A percentile compares a stretch with the other conserved stretches of the same genome.
Conservation (phyloP, 306 rosid species). For the Corylus avellana region DNA sequence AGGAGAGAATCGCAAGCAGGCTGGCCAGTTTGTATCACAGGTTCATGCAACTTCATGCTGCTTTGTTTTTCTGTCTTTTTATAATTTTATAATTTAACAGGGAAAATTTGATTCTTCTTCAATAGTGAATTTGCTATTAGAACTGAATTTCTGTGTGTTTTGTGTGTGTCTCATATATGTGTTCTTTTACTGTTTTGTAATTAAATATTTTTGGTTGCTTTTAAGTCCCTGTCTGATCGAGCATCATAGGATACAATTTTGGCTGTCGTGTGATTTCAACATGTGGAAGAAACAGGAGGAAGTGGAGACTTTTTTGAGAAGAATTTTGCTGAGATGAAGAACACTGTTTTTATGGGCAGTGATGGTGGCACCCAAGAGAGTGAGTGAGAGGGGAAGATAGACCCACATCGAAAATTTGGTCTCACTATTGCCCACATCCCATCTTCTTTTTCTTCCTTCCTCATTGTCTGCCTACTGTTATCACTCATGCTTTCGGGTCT, state of each 20-base stretch:
- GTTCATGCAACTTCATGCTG: slow-evolving; percentile 21
- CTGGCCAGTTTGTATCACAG: slow-evolving; percentile 52
- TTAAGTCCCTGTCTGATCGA: slow-evolving; percentile 16
- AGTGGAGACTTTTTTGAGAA: slow-evolving; percentile 37
- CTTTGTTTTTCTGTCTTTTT: background rate
- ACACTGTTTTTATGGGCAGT: slow-evolving; percentile 24
- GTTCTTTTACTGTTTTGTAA: slow-evolving; percentile 6
- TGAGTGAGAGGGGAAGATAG: slow-evolving; percentile 16
- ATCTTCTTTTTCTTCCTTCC: slow-evolving; percentile 33
- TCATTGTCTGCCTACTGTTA: slow-evolving; percentile 38
- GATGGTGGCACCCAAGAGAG: slow-evolving; percentile 38
- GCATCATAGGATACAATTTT: slow-evolving; percentile 14
- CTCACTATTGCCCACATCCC: slow-evolving; percentile 44
- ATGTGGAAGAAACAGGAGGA: slow-evolving; percentile 35
- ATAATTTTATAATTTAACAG: background rate
- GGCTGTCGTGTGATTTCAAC: slow-evolving; percentile 19
- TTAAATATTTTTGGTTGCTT: slow-evolving; percentile 16
- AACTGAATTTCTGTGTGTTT: slow-evolving; percentile 14
- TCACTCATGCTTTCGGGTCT: slow-evolving; percentile 35
- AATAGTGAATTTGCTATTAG: background rate
- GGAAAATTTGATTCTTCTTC: background rate
- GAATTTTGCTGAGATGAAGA: slow-evolving; percentile 29
- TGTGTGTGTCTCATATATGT: slow-evolving; percentile 10
- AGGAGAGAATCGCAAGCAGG: slow-evolving; percentile 43
- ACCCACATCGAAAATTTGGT: slow-evolving; percentile 42